These are phyloP conservation scores for Coleophoma eucalyptorum DNA, from an alignment of 2,329 filamentous ascomycete species.

Conservation along the genomic window DNA sequence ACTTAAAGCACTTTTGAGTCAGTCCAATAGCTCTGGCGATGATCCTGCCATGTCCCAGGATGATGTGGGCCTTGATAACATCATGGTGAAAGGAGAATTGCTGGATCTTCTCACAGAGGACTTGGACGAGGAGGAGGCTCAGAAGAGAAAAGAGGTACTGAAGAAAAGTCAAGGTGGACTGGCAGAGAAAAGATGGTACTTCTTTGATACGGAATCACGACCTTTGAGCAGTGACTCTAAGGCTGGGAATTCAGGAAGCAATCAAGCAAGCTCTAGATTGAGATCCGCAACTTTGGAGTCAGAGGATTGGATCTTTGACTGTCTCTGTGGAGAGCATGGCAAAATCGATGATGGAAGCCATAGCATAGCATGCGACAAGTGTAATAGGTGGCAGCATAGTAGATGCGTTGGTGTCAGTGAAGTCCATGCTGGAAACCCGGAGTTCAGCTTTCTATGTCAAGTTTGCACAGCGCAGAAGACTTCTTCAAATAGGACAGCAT, in stretches of 20 bases:
- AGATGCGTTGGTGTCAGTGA: slow-evolving; percentile 71
- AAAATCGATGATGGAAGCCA: slow-evolving; percentile 88
- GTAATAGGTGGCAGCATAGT: slow-evolving; percentile 92
- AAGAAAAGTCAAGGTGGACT: slow-evolving; percentile 56
- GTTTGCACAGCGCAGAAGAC: background rate
- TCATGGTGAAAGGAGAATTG: slow-evolving; percentile 24
- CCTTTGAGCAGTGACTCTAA: no score
- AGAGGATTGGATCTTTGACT: slow-evolving; percentile 64
- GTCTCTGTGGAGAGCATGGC: slow-evolving; percentile 79
- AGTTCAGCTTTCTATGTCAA: background rate
- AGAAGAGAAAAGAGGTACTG: slow-evolving; percentile 52
- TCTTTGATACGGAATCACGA: slow-evolving; percentile 38
- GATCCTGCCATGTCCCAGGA: background rate
- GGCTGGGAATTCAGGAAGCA: background rate
- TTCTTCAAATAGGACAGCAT: slow-evolving; percentile 2
- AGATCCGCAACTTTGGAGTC: slow-evolving; percentile 3
- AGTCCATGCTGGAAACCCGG: background rate
- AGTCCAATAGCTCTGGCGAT: slow-evolving; percentile 9
- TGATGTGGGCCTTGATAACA: slow-evolving; percentile 11
- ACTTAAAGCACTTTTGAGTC: slow-evolving; percentile 30
- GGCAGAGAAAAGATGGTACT: slow-evolving; percentile 49
- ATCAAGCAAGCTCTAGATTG: slow-evolving; percentile 6
- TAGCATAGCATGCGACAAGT: slow-evolving; percentile 87
- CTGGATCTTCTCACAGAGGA: slow-evolving; percentile 38
- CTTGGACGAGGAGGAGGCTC: slow-evolving; percentile 31